Percentiles rank a stretch among this genome's conserved stretches.
Conservation (phyloP, 768 basidiomycete species). For the Podaxis sp. region DNA sequence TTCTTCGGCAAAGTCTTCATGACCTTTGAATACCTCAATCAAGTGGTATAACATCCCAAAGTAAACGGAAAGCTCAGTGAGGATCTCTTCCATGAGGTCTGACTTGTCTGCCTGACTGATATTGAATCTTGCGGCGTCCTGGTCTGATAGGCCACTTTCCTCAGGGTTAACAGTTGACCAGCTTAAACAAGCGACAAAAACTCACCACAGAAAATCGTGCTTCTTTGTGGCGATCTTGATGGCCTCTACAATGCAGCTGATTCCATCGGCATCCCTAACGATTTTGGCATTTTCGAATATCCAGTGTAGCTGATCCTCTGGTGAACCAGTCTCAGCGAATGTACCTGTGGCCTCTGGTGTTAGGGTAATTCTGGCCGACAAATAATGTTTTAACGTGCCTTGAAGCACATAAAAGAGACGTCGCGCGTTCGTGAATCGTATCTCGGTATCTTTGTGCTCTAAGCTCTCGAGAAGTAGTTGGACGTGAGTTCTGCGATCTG, state of each 20-base stretch:
- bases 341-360: slow-evolving; percentile 55
- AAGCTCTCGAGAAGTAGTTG: slow-evolving; percentile 83
- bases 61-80: slow-evolving; percentile 91
- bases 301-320: slow-evolving; percentile 94
- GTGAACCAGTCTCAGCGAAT: slow-evolving; percentile 87
- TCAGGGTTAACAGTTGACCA: slow-evolving; percentile 4
- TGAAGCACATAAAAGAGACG: slow-evolving; percentile 89
- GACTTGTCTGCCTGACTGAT: slow-evolving; percentile 69
- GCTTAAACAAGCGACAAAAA: slow-evolving; percentile 8
- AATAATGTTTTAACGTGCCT: slow-evolving; percentile 47
- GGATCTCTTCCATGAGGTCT: slow-evolving; percentile 85
- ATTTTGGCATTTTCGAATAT: slow-evolving; percentile 92
- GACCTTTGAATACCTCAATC: slow-evolving; percentile 89
- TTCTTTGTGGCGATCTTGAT: slow-evolving; percentile 88
- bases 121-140: slow-evolving; percentile 68
- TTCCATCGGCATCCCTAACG: slow-evolving; percentile 79
- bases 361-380: background rate
- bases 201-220: slow-evolving; percentile 79
- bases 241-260: slow-evolving; percentile 80
- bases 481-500: slow-evolving; percentile 69
- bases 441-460: slow-evolving; percentile 82
- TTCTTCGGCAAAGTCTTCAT: slow-evolving; percentile 95
- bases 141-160: slow-evolving; percentile 72
- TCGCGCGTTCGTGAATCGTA: slow-evolving; percentile 84
- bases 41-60: slow-evolving; percentile 95